Evolutionary conservation across 1,284 basidiomycete species (phyloP).

Genomic region (Trametes polyzona): DNA sequence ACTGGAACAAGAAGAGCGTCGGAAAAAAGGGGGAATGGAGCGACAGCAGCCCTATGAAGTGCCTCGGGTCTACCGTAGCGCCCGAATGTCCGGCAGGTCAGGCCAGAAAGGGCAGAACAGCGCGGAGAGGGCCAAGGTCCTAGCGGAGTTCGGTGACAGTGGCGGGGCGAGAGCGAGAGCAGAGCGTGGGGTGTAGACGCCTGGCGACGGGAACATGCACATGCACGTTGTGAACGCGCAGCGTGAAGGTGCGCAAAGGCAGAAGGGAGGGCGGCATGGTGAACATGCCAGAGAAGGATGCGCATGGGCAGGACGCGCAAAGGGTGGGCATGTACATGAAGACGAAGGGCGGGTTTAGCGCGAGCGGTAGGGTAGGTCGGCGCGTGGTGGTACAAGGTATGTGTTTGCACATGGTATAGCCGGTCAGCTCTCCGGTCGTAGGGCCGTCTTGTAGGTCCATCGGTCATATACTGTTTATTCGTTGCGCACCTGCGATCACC

Average conservation of each 20-base stretch:
- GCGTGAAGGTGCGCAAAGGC: not conserved
- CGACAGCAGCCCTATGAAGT: conserved; percentile 2
- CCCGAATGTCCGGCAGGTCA: conserved; percentile 24
- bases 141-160: not conserved
- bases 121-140: not conserved
- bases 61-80: conserved; percentile 20
- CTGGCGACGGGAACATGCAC: conserved; percentile 2
- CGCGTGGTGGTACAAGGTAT: not conserved
- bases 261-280: not conserved
- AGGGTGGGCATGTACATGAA: conserved; percentile 4
- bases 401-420: conserved; percentile 17
- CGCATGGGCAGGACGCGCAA: conserved; percentile 21
- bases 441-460: not conserved
- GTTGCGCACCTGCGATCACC: conserved; percentile 28
- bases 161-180: conserved; percentile 4
- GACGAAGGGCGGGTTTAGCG: not conserved
- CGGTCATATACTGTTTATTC: conserved; percentile 16
- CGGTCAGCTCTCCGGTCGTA: conserved; percentile 2
- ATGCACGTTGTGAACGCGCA: too few species aligned
- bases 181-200: conserved; percentile 5
- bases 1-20: not conserved
- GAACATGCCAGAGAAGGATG: conserved; percentile 10
- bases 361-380: not conserved
- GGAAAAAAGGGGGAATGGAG: not conserved
- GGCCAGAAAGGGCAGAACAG: not conserved